A percentile compares a stretch with the other conserved stretches of the same genome.
Evolutionary conservation across 2,329 filamentous ascomycete species (phyloP).

Genomic region (Dothideomycetidae sp.): DNA sequence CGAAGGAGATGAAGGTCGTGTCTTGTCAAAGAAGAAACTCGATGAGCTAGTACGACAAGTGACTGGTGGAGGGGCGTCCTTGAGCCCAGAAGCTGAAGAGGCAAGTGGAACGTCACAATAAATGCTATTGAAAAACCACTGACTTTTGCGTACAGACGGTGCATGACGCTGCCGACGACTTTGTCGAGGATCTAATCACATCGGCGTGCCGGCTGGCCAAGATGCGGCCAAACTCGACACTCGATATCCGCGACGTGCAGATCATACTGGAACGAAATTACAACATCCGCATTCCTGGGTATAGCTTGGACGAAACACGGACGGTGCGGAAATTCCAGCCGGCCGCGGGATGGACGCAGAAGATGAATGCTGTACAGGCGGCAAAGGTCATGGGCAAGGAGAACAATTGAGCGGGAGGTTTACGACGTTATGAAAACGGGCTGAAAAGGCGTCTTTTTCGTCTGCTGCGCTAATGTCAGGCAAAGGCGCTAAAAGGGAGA

Average conservation of each 20-base stretch:
- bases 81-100: slow-evolving; percentile 92
- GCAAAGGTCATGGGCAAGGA: slow-evolving; percentile 53
- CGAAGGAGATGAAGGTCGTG: slow-evolving; percentile 80
- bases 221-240: slow-evolving; percentile 73
- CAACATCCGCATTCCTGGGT: slow-evolving; percentile 73
- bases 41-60: slow-evolving; percentile 92
- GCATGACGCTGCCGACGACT: slow-evolving; percentile 79
- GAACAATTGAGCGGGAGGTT: slow-evolving; percentile 8
- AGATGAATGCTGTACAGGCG: slow-evolving; percentile 93
- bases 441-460: too few relatives aligned
- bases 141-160: slow-evolving; percentile 47
- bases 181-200: slow-evolving; percentile 81
- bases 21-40: slow-evolving; percentile 95
- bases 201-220: slow-evolving; percentile 84
- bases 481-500: too few relatives aligned
- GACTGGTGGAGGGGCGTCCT: slow-evolving; percentile 62
- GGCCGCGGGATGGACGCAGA: slow-evolving; percentile 76
- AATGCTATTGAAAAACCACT: not conserved
- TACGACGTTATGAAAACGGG: not conserved
- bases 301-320: slow-evolving; percentile 83
- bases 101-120: slow-evolving; percentile 36
- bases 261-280: slow-evolving; percentile 47
- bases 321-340: slow-evolving; percentile 91
- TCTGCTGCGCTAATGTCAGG: too few relatives aligned
- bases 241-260: slow-evolving; percentile 61